phyloP scores from a whole-genome alignment of 345 rosid genomes.

The Viola odorata region DNA sequence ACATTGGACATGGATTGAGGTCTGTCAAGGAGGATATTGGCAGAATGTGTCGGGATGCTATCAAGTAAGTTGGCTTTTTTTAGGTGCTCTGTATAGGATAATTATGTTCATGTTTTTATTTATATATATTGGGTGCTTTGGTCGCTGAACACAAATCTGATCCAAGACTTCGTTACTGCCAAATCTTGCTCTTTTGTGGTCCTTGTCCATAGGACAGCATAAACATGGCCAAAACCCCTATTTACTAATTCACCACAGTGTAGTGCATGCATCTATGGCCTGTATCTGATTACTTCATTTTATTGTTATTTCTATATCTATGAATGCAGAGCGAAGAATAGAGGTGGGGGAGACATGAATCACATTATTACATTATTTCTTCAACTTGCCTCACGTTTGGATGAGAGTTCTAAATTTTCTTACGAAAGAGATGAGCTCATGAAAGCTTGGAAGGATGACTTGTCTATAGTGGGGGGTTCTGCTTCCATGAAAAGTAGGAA shows the following conservation, averaged over 20 bases:
- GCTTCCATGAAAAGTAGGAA: constrained; percentile 59
- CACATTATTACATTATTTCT: constrained; percentile 62
- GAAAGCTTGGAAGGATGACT: constrained; percentile 80
- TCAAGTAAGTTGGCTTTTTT: constrained; percentile 53
- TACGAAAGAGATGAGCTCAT: constrained; percentile 73
- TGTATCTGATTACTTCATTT: no score
- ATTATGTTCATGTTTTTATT: background rate
- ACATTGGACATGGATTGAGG: constrained; percentile 71
- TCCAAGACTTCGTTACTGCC: background rate
- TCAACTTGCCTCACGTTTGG: constrained; percentile 87
- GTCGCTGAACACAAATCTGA: background rate
- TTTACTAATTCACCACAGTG: background rate
- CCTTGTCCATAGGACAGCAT: no score
- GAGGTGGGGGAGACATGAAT: constrained; percentile 77
- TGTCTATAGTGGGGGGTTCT: constrained; percentile 38
- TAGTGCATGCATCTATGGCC: no score
- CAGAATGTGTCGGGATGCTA: constrained; percentile 98
- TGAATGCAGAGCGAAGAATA: constrained; percentile 65
- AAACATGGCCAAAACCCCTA: no score
- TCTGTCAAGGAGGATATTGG: constrained; percentile 93
- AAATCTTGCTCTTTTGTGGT: no score
- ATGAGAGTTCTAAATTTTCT: constrained; percentile 66
- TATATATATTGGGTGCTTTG: constrained; percentile 4
- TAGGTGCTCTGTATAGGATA: background rate
- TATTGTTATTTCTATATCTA: background rate